Evolutionary conservation across 2,329 filamentous ascomycete species (phyloP), one percentile per base, ranked within the genome.

Genomic region (Fusarium annulatum): DNA sequence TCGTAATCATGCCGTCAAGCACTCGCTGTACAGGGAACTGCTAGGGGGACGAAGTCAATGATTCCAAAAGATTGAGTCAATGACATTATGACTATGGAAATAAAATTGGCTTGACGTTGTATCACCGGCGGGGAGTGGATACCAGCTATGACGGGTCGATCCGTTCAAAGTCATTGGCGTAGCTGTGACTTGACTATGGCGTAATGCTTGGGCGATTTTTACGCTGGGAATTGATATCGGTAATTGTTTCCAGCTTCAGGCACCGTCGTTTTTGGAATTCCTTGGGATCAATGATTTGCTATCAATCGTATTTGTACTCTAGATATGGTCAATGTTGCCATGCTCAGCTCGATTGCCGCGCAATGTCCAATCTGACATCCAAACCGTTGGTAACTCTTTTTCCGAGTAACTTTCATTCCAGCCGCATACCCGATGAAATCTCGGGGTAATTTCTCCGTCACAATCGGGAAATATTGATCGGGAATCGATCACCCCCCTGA

Each of bases 131-230:
- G 61, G 61, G 39, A 66, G 43, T 57, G 59, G 61, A 14, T 30
- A 11, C 33, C 0, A 7, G 9, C 3, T 28, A 28, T 48, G 45
- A 42, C 30, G 33, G 59, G 48, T 53, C 26, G 58, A 67, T 49
- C 45, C 9, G 36, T 21, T 6, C 0, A 2, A 15, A 48, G 30
- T 59, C 30, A 28, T 53, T 64, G 48, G 62, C 69, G 64, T 64
- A 45, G 11, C 14, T 49, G 43, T 72, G 69, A 72, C 69, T 49
- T 12, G 21, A 69, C 34, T 10, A 72, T 72, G 68, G 68, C 69
- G 69, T 72, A 72, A 72, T 69, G 2, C 36, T 59, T 64, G 10
- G 18, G 9, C 30, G 41, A 30, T 14, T 45, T 39, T 23, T 34
- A 16, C 26, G 21, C 10, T 0, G 19, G 3, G 10, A 45, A 2